Base-by-base conservation (phyloP, 371 early-diverging fungal genomes). In the Phascolomyces articulosus region DNA sequence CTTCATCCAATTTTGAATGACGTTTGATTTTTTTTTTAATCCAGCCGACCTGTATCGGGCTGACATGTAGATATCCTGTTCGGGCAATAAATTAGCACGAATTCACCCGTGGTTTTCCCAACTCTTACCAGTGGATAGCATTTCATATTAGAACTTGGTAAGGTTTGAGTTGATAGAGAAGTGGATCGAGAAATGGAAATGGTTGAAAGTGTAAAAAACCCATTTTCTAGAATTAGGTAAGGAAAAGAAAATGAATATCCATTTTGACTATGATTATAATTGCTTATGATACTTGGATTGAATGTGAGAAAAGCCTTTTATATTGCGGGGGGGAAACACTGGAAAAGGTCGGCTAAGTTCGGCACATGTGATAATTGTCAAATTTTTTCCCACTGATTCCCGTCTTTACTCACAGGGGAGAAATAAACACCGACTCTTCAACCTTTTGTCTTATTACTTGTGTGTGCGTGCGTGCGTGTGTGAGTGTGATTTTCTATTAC, bases 61-160 rank as follows among this genome's bases (percentile, higher is more conserved):
- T 44, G 44, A 44, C 44, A 44, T 18, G 44, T 15, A 15, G 4
- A n/a, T 16, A 18, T 44, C 15, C 44, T 44, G 15, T 51, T 51
- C 60, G 60, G 60, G 60, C 60, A 59, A 41, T 59, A 23, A 59
- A 59, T 59, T 40, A 24, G 58, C 47, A 59, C 60, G 60, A 59
- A 59, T 40, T 41, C 60, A 59, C 60, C 60, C 60, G 60, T 29
- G 44, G 13, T 59, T 59, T 59, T 47, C 60, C 60, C 60, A 59
- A 47, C 60, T 44, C 60, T 59, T 59, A 38, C 60, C 60, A 59
- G 60, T 23, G 23, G 4, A 1, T 9, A 47, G 38, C 13, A n/a
- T n/a, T n/a, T n/a, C n/a, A n/a, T n/a, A n/a, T n/a, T n/a, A n/a
- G n/a, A n/a, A n/a, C n/a, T n/a, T n/a, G n/a, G n/a, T n/a, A n/a